phyloP scores from a whole-genome alignment of 208 protist species.

The Trypanosoma boissoni region DNA sequence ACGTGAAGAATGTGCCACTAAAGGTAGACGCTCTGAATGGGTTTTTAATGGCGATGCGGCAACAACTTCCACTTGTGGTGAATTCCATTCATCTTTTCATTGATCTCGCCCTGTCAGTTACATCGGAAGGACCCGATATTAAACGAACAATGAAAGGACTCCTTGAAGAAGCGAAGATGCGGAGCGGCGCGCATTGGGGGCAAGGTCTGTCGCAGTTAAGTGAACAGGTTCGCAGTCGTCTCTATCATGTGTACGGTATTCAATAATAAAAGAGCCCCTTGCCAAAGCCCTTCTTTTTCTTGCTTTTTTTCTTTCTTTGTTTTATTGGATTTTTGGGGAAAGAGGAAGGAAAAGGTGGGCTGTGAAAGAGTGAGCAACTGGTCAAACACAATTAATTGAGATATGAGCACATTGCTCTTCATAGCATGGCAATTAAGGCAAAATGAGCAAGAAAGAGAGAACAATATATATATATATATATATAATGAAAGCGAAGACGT shows the following conservation, averaged over 20 bases:
- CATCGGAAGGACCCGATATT: constrained; percentile 33
- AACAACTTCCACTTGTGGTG: constrained; percentile 26
- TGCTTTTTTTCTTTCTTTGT: no score
- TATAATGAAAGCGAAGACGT: no score
- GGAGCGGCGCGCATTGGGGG: constrained; percentile 40
- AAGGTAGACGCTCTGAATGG: constrained; percentile 50
- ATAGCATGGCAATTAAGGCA: no score
- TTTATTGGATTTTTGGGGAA: neutral
- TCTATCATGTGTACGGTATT: constrained; percentile 75
- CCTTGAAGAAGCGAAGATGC: constrained; percentile 29
- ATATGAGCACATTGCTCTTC: no score
- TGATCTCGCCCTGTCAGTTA: constrained; percentile 55
- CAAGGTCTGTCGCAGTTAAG: constrained; percentile 40
- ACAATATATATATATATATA: no score
- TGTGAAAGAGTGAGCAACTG: neutral
- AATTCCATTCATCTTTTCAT: constrained; percentile 53
- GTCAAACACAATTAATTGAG: no score
- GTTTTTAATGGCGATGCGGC: constrained; percentile 53
- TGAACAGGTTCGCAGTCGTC: constrained; percentile 40
- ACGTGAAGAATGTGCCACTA: constrained; percentile 58
- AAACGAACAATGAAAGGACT: constrained; percentile 48
- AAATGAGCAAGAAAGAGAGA: no score
- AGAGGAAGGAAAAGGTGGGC: neutral
- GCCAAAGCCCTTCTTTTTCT: no score
- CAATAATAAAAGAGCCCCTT: constrained; percentile 27